Evolutionary conservation across 768 basidiomycete genomes (phyloP).

Genomic region (Tylopilus felleus): DNA sequence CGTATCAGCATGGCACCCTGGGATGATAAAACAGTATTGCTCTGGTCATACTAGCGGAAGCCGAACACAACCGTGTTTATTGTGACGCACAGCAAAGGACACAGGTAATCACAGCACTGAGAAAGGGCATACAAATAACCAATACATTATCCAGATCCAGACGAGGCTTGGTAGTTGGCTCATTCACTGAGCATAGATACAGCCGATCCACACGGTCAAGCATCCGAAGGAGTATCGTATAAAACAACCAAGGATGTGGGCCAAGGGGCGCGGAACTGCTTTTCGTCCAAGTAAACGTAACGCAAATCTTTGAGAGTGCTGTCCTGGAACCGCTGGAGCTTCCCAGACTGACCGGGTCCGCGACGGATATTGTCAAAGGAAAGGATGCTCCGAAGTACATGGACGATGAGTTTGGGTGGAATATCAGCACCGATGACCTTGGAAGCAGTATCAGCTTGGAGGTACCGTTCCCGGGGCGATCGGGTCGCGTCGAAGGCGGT

Average conservation of each 20-base stretch:
- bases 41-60: background rate
- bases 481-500: conserved; percentile 43
- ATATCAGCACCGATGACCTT: conserved; percentile 51
- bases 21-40: conserved; percentile 4
- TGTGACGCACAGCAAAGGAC: background rate
- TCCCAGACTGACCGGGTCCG: conserved; percentile 66
- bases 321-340: conserved; percentile 56
- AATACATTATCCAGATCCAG: conserved; percentile 7
- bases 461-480: conserved; percentile 39
- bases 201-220: conserved; percentile 13
- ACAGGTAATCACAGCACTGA: background rate
- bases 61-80: background rate
- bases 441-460: conserved; percentile 49
- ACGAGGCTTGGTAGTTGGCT: background rate
- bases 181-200: background rate
- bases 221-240: conserved; percentile 25
- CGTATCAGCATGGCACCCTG: background rate
- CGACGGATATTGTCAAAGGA: conserved; percentile 56
- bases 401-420: conserved; percentile 55
- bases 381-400: conserved; percentile 64
- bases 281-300: conserved; percentile 53
- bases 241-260: conserved; percentile 62
- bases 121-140: background rate
- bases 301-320: conserved; percentile 44
- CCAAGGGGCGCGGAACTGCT: conserved; percentile 58